Percentiles rank a stretch among this genome's conserved stretches.
phyloP scores from a whole-genome alignment of 352 stramenopile genomes.

The Thalassiosira hispida region DNA sequence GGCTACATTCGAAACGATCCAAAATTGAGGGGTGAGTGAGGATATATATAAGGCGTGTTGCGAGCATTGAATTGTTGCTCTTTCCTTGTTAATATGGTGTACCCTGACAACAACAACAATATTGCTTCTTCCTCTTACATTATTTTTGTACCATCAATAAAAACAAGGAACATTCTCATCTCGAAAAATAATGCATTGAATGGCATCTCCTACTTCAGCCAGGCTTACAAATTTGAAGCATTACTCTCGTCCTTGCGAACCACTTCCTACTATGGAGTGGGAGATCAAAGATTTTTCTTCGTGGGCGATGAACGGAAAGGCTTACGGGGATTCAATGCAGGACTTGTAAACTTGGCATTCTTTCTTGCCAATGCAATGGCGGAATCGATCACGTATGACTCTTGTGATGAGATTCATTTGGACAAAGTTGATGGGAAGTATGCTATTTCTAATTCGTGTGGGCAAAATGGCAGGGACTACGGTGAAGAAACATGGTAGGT shows the following conservation, averaged over 20 bases:
- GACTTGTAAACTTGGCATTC: constrained; percentile 30
- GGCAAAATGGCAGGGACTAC: constrained; percentile 51
- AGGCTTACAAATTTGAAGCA: constrained; percentile 26
- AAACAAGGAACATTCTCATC: constrained; percentile 38
- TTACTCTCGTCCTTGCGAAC: constrained; percentile 25
- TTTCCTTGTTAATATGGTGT: too few species aligned
- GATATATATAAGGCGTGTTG: too few species aligned
- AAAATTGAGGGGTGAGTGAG: constrained; percentile 41
- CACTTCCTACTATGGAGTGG: constrained; percentile 25
- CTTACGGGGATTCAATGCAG: constrained; percentile 38
- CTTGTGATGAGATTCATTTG: constrained; percentile 45
- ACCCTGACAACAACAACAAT: too few species aligned
- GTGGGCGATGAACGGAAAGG: constrained; percentile 15
- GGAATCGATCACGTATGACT: constrained; percentile 26
- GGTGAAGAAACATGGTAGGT: constrained; percentile 28
- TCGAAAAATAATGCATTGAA: constrained; percentile 27
- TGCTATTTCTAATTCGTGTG: constrained; percentile 47
- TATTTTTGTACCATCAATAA: too few species aligned
- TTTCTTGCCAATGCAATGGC: constrained; percentile 37
- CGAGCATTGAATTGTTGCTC: too few species aligned
- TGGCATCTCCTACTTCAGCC: constrained; percentile 34
- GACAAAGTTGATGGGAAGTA: constrained; percentile 31
- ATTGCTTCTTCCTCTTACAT: too few species aligned
- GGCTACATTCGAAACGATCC: constrained; percentile 33
- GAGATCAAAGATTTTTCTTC: constrained; percentile 30